Base-by-base conservation (phyloP, 805 yeast genomes). In the Yarrowia osloensis region DNA sequence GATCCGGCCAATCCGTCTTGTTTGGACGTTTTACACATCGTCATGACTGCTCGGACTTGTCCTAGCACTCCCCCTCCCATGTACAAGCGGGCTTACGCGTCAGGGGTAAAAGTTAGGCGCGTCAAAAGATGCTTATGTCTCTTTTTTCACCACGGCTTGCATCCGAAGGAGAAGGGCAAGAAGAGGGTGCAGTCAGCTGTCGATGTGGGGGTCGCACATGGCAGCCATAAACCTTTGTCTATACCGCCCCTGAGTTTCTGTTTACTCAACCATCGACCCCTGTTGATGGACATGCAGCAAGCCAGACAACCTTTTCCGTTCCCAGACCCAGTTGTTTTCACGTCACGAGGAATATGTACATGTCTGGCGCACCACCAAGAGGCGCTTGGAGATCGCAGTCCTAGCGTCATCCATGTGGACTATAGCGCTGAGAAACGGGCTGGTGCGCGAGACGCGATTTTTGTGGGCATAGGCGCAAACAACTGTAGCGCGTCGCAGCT, bases 71-170 rank as follows among this genome's bases (percentile, higher is more conserved):
- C 59, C 44, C 24, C 11, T 31, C 35, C 15, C 61, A 24, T 54
- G 61, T 24, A 35, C 33, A 24, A 17, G 59, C 42, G 21, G 24
- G 17, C 44, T n/a, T 54, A 54, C 61, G 61, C 61, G 61, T 54
- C 61, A 54, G 61, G 61, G 61, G 61, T 54, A 54, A 49, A 49
- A 35, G 59, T 52, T 54, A 22, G 44, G 61, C 61, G 61, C 61
- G 61, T 54, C 28, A 21, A 9, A 28, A n/a, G 35, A 39, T 39
- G 44, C 44, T 39, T 21, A 40, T 40, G 52, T 28, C 52, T 44
- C 19, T 24, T 24, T 22, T 13, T 24, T 19, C 28, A 42, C 26
- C 47, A 21, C 19, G 19, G 33, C 31, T 13, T 44, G 31, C 49
- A 44, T n/a, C n/a, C n/a, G n/a, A n/a, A n/a, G n/a, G n/a, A n/a